Conservation (phyloP, 1,284 basidiomycete genomes). For the Paramarasmius palmivorus region DNA sequence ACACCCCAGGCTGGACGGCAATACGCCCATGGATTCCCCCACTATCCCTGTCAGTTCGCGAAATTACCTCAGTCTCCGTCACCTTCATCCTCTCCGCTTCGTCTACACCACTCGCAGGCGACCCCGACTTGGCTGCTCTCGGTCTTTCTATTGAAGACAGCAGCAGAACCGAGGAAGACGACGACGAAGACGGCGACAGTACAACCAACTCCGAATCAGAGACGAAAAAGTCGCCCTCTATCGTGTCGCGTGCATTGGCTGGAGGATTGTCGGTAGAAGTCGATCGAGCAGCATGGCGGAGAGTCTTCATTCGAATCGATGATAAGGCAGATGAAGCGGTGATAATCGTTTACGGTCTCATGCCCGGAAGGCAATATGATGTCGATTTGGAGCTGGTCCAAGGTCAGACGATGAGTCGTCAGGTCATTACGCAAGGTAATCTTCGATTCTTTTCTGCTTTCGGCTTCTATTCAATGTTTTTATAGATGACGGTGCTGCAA, state of each 20-base stretch:
- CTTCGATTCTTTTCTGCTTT: slow-evolving; percentile 1
- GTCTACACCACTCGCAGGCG: slow-evolving; percentile 26
- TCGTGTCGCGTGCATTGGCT: slow-evolving; percentile 67
- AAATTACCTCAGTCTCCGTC: slow-evolving; percentile 80
- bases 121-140: slow-evolving; percentile 37
- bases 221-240: slow-evolving; percentile 34
- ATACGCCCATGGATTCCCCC: slow-evolving; percentile 76
- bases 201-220: slow-evolving; percentile 17
- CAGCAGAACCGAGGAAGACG: slow-evolving; percentile 40
- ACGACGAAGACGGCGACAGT: slow-evolving; percentile 39
- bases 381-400: slow-evolving; percentile 73
- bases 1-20: slow-evolving; percentile 51
- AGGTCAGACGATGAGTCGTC: slow-evolving; percentile 53
- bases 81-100: slow-evolving; percentile 73
- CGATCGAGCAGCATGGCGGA: slow-evolving; percentile 72
- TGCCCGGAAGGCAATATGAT: slow-evolving; percentile 80
- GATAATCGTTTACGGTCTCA: slow-evolving; percentile 77
- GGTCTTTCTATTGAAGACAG: slow-evolving; percentile 42
- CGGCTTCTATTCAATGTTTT: not conserved
- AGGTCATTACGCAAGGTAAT: slow-evolving; percentile 63
- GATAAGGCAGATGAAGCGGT: slow-evolving; percentile 77
- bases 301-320: slow-evolving; percentile 74
- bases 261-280: slow-evolving; percentile 77
- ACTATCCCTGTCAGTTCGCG: slow-evolving; percentile 65
- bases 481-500: not conserved